Conservation (phyloP, 164 flowering plant genomes). For the Tetrastigma voinierianum region DNA sequence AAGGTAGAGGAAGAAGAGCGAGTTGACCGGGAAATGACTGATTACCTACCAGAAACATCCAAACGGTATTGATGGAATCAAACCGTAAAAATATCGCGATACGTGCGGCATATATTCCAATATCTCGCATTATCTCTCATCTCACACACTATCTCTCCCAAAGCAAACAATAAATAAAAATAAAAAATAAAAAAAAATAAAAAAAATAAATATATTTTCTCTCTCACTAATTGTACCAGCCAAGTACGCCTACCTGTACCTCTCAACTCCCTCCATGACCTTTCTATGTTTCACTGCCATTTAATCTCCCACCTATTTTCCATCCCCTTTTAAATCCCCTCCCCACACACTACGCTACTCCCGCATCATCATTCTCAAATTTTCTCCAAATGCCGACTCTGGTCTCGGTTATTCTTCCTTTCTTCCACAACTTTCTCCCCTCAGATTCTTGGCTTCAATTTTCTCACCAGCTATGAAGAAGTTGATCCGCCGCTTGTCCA, state of each 20-base stretch:
- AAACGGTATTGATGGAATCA: too few relatives aligned
- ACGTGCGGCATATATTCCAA: too few relatives aligned
- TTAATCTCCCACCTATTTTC: neutral
- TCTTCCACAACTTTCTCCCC: too few relatives aligned
- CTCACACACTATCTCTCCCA: too few relatives aligned
- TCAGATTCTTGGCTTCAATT: too few relatives aligned
- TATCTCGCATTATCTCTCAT: too few relatives aligned
- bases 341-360: neutral
- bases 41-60: too few relatives aligned
- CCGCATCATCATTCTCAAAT: too few relatives aligned
- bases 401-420: too few relatives aligned
- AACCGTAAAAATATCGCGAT: too few relatives aligned
- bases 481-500: conserved; percentile 55
- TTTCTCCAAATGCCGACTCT: too few relatives aligned
- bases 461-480: conserved; percentile 45
- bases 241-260: conserved; percentile 67
- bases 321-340: conserved; percentile 1
- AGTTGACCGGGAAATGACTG: neutral
- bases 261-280: conserved; percentile 19
- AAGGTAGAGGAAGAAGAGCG: too few relatives aligned
- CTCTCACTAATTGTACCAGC: conserved; percentile 43
- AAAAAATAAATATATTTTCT: neutral
- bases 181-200: neutral
- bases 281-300: conserved; percentile 16
- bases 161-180: neutral